Evolutionary conservation across 805 yeast species (phyloP).

Genomic region (Komagataella pastoris): DNA sequence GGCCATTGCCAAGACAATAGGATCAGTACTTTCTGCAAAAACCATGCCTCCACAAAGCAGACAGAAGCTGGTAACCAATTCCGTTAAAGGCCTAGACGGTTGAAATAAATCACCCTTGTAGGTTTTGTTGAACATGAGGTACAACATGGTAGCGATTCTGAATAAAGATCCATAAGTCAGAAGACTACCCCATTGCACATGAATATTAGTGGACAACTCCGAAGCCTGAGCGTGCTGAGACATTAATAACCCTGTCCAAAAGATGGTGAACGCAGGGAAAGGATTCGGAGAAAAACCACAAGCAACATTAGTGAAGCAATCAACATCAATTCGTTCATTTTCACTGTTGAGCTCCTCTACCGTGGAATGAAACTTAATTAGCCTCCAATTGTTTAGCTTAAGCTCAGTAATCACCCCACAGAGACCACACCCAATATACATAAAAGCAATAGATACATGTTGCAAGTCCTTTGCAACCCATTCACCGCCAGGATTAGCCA

Average conservation of each 20-base stretch:
- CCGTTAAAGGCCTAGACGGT: conserved; percentile 77
- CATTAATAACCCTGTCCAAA: conserved; percentile 95
- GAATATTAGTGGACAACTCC: conserved; percentile 62
- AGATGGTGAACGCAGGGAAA: conserved; percentile 84
- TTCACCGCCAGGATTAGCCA: conserved; percentile 61
- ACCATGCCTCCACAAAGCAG: conserved; percentile 81
- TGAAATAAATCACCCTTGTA: conserved; percentile 13
- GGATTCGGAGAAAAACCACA: conserved; percentile 89
- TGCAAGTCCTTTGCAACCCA: conserved; percentile 90
- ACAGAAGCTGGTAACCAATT: conserved; percentile 65
- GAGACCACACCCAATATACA: conserved; percentile 84
- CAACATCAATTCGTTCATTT: conserved; percentile 8
- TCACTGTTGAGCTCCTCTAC: conserved; percentile 4
- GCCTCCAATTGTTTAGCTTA: conserved; percentile 50
- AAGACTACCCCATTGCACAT: conserved; percentile 86
- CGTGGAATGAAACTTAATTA: conserved; percentile 10
- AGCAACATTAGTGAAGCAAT: conserved; percentile 18
- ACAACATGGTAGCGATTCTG: conserved; percentile 49
- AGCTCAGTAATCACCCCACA: conserved; percentile 79
- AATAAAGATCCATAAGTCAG: conserved; percentile 73
- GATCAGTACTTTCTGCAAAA: conserved; percentile 87
- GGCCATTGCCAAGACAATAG: conserved; percentile 68
- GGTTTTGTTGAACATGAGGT: conserved; percentile 33
- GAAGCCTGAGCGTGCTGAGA: conserved; percentile 88
- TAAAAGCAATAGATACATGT: conserved; percentile 82